phyloP scores from a whole-genome alignment of 2,329 filamentous ascomycete genomes.

The Xenosphaeropsis pyriputrescens region DNA sequence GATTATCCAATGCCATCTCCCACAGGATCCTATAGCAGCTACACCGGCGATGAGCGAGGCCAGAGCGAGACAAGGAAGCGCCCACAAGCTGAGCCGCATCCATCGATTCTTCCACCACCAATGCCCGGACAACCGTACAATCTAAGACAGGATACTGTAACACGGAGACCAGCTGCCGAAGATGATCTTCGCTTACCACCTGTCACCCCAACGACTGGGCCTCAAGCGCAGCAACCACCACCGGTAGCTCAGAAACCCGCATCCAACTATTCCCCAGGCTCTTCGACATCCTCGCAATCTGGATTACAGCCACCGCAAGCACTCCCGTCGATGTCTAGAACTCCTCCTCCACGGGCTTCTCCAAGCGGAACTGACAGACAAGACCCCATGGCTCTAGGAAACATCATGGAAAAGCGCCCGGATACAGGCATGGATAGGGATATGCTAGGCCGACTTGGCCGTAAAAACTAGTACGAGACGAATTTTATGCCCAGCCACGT shows the following conservation, averaged over 20 bases:
- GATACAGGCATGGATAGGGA: constrained; percentile 16
- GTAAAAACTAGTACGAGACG: constrained; percentile 8
- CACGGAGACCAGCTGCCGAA: constrained; percentile 12
- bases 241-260: constrained; percentile 3
- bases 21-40: constrained; percentile 15
- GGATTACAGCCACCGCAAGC: constrained; percentile 12
- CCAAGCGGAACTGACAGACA: constrained; percentile 7
- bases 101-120: constrained; percentile 20
- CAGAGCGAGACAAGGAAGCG: constrained; percentile 12
- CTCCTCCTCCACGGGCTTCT: constrained; percentile 15
- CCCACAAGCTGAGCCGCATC: constrained; percentile 18
- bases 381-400: constrained; percentile 19
- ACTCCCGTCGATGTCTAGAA: constrained; percentile 13
- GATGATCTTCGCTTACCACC: constrained; percentile 18
- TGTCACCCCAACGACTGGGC: constrained; percentile 13
- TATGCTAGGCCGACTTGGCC: constrained; percentile 16
- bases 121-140: constrained; percentile 16
- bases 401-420: constrained; percentile 17
- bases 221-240: not conserved
- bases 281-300: constrained; percentile 15
- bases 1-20: constrained; percentile 18
- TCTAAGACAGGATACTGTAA: constrained; percentile 10
- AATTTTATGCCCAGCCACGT: no score
- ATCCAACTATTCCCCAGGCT: constrained; percentile 17
- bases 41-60: constrained; percentile 6